Conservation (phyloP, 1,284 basidiomycete genomes). For the Melampsora americana region DNA sequence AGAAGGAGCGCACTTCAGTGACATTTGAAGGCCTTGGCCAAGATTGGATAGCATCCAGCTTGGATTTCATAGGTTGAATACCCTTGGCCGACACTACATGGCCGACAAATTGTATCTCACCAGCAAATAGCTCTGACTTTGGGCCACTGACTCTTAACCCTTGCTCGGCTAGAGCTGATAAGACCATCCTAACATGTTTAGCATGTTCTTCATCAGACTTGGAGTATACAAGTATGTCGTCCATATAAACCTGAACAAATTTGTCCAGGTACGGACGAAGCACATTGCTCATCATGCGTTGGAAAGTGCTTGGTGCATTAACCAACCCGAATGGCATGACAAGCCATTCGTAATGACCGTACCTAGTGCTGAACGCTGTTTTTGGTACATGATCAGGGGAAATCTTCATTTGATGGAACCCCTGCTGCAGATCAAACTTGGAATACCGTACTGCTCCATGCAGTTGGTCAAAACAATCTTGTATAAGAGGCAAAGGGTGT, state of each 20-base stretch:
- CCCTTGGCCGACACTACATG: background rate
- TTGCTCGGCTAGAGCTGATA: background rate
- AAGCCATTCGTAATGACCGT: conserved; percentile 24
- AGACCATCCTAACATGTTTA: background rate
- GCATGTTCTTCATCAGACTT: background rate
- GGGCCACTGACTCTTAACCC: too few species aligned
- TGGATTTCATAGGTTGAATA: background rate
- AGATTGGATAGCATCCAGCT: background rate
- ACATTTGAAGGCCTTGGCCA: background rate
- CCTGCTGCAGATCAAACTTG: conserved; percentile 27
- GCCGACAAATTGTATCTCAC: background rate
- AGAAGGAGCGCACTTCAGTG: conserved; percentile 10
- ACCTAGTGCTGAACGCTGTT: conserved; percentile 14
- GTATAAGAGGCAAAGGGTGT: conserved; percentile 18
- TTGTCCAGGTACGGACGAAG: conserved; percentile 12
- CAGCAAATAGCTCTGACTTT: too few species aligned
- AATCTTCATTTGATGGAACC: conserved; percentile 14
- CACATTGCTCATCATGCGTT: conserved; percentile 13
- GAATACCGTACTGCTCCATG: conserved; percentile 11
- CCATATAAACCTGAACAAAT: conserved; percentile 18
- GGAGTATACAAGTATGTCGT: conserved; percentile 24
- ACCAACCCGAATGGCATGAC: conserved; percentile 37
- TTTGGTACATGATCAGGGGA: background rate
- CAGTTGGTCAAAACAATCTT: conserved; percentile 19
- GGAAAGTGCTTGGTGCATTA: conserved; percentile 30